These are phyloP conservation scores for Paramecium biaurelia DNA, from an alignment of 73 alveolate species.

Conservation along the genomic window DNA sequence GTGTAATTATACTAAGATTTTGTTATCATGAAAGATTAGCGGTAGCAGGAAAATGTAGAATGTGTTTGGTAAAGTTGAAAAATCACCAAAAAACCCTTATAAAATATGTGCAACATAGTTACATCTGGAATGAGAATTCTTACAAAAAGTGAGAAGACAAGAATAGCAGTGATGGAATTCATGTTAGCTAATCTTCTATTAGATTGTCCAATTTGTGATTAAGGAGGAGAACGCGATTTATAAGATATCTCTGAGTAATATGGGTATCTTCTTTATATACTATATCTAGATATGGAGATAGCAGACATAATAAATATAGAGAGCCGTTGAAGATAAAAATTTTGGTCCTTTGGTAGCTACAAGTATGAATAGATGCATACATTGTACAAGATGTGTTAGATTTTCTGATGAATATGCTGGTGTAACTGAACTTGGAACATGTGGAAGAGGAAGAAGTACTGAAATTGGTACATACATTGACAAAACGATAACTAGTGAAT, in stretches of 20 bases:
- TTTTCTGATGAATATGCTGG: slow-evolving; percentile 89
- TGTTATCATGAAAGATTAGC: slow-evolving; percentile 75
- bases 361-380: slow-evolving; percentile 91
- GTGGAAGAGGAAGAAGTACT: slow-evolving; percentile 86
- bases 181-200: slow-evolving; percentile 91
- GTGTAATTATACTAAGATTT: slow-evolving; percentile 69
- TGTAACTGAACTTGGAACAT: slow-evolving; percentile 78
- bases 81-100: slow-evolving; percentile 82
- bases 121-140: slow-evolving; percentile 84
- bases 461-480: slow-evolving; percentile 90
- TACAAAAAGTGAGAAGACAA: slow-evolving; percentile 83
- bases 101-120: slow-evolving; percentile 75
- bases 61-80: slow-evolving; percentile 93
- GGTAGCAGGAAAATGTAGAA: slow-evolving; percentile 92
- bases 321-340: slow-evolving; percentile 92
- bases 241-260: slow-evolving; percentile 84
- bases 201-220: slow-evolving; percentile 90
- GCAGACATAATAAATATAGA: slow-evolving; percentile 83
- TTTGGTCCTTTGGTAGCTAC: slow-evolving; percentile 89
- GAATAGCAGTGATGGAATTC: slow-evolving; percentile 91
- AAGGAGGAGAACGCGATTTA: slow-evolving; percentile 93
- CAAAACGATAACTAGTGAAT: slow-evolving; percentile 83
- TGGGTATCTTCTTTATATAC: slow-evolving; percentile 55
- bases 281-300: slow-evolving; percentile 67
- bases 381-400: slow-evolving; percentile 87